A percentile compares a stretch with the other conserved stretches of the same genome.
Conservation (phyloP, 768 basidiomycete genomes). For the Lactarius vividus region DNA sequence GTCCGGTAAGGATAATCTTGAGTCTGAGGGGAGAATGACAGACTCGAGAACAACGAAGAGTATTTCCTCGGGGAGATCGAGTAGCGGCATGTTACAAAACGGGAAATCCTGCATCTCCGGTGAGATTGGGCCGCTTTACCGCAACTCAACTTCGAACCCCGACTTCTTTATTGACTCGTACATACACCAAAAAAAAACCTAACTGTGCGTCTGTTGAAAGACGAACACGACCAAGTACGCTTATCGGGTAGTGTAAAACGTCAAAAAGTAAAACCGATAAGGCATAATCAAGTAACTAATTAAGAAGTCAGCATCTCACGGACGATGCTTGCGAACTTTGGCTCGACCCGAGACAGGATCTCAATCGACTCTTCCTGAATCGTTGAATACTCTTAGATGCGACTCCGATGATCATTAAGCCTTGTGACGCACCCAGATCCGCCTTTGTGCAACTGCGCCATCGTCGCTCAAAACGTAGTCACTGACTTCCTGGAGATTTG, state of each 20-base stretch:
- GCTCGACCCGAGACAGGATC: conserved; percentile 12
- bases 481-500: conserved; percentile 14
- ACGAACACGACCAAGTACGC: neutral
- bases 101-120: no score
- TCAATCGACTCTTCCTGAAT: conserved; percentile 22
- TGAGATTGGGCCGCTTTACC: no score
- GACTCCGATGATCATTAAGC: neutral
- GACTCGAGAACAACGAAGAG: conserved; percentile 10
- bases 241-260: neutral
- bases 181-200: neutral
- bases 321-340: conserved; percentile 8
- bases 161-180: no score
- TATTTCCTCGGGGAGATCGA: conserved; percentile 21
- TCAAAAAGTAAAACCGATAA: no score
- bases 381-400: neutral
- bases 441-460: conserved; percentile 11
- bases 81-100: neutral
- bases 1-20: neutral
- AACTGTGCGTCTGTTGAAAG: neutral
- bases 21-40: neutral
- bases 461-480: conserved; percentile 23
- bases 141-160: no score
- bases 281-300: neutral
- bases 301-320: conserved; percentile 5
- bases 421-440: conserved; percentile 15